Conservation (phyloP, 2,329 filamentous ascomycete species). For the Penicillium decumbens region DNA sequence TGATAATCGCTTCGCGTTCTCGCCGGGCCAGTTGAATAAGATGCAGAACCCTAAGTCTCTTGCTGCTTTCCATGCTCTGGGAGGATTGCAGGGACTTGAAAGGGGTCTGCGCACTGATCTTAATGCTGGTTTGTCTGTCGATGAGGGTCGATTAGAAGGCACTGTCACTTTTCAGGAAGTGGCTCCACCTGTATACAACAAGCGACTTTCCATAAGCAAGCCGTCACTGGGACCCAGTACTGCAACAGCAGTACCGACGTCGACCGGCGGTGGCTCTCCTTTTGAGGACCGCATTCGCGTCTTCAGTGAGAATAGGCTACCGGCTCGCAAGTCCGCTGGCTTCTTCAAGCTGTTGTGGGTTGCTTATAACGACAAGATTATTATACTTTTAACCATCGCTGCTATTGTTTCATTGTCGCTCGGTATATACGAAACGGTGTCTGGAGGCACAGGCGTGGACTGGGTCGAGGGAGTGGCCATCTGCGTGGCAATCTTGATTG, state of each 20-base stretch:
- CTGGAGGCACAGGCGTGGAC: slow-evolving; percentile 49
- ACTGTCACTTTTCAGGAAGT: slow-evolving; percentile 68
- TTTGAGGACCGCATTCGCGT: slow-evolving; percentile 57
- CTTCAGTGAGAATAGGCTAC: slow-evolving; percentile 58
- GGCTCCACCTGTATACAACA: slow-evolving; percentile 32
- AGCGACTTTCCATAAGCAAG: slow-evolving; percentile 15
- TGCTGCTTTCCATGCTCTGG: slow-evolving; percentile 72
- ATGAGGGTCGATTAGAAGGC: slow-evolving; percentile 65
- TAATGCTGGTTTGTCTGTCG: slow-evolving; percentile 67
- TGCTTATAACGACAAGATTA: slow-evolving; percentile 69
- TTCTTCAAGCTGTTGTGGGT: slow-evolving; percentile 61
- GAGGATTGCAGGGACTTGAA: slow-evolving; percentile 72
- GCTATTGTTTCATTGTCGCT: slow-evolving; percentile 65
- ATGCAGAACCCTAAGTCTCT: slow-evolving; percentile 86
- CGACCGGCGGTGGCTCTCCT: slow-evolving; percentile 23
- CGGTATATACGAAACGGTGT: slow-evolving; percentile 64
- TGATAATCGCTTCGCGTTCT: slow-evolving; percentile 80
- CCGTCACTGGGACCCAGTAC: slow-evolving; percentile 1
- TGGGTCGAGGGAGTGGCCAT: slow-evolving; percentile 67
- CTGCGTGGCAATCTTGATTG: slow-evolving; percentile 60
- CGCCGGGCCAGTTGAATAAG: slow-evolving; percentile 72
- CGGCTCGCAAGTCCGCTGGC: slow-evolving; percentile 59
- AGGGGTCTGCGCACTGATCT: slow-evolving; percentile 71
- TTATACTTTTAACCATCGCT: slow-evolving; percentile 64
- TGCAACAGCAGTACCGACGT: background rate